phyloP scores from a whole-genome alignment of 202 grass and related monocot species.

The Setaria italica region DNA sequence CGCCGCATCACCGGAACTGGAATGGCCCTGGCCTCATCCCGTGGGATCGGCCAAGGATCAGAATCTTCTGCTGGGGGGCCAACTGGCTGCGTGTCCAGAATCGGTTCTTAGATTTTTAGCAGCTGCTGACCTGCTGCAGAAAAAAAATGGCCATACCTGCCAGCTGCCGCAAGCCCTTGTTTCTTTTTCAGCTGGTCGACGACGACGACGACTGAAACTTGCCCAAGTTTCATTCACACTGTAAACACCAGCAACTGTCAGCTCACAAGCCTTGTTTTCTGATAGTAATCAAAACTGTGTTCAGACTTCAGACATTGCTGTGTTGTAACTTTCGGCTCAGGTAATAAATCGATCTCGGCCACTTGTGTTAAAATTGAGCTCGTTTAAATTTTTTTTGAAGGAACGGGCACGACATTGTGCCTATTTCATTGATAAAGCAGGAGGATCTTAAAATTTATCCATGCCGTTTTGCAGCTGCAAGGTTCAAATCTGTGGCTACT shows the following conservation, averaged over 20 bases:
- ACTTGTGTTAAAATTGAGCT: too few species aligned
- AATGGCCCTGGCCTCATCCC: background rate
- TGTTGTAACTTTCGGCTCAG: too few species aligned
- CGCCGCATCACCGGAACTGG: constrained; percentile 25
- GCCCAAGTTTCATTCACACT: background rate
- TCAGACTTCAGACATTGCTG: background rate
- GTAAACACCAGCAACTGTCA: background rate
- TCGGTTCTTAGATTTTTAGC: background rate
- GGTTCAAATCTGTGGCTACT: too few species aligned
- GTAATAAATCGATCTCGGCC: too few species aligned
- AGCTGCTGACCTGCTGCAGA: background rate
- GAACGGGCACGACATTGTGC: too few species aligned
- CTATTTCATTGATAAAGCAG: too few species aligned
- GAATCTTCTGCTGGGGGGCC: background rate
- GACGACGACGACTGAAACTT: background rate
- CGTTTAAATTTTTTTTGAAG: too few species aligned
- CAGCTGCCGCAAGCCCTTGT: background rate
- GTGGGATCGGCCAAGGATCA: constrained; percentile 28
- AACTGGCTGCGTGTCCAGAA: background rate
- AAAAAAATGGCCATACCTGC: background rate
- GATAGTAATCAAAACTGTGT: background rate
- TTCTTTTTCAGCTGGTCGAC: background rate
- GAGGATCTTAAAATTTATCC: too few species aligned
- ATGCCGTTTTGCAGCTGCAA: too few species aligned
- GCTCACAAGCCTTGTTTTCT: background rate